These are phyloP conservation scores for Teunomyces aglyptinius DNA, from an alignment of 805 yeast species.

Conservation along the genomic window DNA sequence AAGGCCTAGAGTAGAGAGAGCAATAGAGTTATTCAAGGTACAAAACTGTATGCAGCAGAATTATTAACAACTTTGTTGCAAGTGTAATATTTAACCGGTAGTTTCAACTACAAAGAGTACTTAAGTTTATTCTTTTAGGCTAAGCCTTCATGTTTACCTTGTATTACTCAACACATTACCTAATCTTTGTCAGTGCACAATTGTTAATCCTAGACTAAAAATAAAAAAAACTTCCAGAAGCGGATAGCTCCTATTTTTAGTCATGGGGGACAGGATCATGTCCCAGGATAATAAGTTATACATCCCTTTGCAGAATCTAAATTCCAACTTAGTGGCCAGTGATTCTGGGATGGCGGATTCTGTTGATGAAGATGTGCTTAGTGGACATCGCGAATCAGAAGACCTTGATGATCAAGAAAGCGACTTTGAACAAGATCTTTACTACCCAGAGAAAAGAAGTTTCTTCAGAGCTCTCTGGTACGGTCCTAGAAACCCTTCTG, in stretches of 20 bases:
- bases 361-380: background rate
- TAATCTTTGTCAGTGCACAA: no score
- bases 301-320: background rate
- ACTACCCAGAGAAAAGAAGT: conserved; percentile 6
- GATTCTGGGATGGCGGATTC: background rate
- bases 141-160: no score
- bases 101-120: no score
- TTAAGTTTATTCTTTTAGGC: no score
- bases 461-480: conserved; percentile 43
- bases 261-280: conserved; percentile 1
- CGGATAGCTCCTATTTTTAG: background rate
- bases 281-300: background rate
- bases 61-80: no score
- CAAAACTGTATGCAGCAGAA: no score
- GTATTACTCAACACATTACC: no score
- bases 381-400: background rate
- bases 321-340: background rate
- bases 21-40: no score
- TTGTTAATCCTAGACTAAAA: background rate
- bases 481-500: conserved; percentile 46
- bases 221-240: background rate
- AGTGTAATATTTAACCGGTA: no score
- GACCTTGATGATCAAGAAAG: background rate
- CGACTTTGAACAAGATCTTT: background rate
- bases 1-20: no score